These are phyloP conservation scores for Zychaea mexicana DNA, from an alignment of 371 early-diverging fungal genomes.

Conservation along the genomic window DNA sequence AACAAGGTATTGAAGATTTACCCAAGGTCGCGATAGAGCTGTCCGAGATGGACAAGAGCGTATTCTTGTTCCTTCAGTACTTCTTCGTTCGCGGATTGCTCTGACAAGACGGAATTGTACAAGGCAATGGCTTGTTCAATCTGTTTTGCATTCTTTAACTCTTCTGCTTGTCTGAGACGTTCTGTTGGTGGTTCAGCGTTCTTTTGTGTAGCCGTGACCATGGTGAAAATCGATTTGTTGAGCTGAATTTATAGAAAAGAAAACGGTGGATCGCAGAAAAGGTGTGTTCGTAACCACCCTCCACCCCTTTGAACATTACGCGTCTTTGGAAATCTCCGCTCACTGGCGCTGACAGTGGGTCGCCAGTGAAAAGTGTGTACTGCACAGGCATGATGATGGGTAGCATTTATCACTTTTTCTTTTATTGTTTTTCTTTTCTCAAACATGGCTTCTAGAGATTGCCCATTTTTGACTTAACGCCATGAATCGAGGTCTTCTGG, in stretches of 20 bases:
- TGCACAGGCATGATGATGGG: too few species aligned
- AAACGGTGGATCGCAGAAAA: background rate
- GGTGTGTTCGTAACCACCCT: background rate
- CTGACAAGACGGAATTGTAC: slow-evolving; percentile 57
- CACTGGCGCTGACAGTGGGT: too few species aligned
- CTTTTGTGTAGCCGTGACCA: slow-evolving; percentile 12
- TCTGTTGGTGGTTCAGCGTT: slow-evolving; percentile 16
- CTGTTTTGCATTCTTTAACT: slow-evolving; percentile 47
- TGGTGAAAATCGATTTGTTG: background rate
- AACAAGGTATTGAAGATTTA: slow-evolving; percentile 24
- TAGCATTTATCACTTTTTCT: too few species aligned
- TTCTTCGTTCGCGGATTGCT: slow-evolving; percentile 33
- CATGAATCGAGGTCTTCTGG: slow-evolving; percentile 62
- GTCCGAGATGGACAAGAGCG: slow-evolving; percentile 63
- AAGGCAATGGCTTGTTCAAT: slow-evolving; percentile 54
- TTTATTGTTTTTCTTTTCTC: too few species aligned
- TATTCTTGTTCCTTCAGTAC: slow-evolving; percentile 57
- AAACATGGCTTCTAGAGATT: too few species aligned
- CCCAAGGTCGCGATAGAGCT: slow-evolving; percentile 67
- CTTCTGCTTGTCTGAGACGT: slow-evolving; percentile 53
- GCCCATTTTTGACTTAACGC: too few species aligned
- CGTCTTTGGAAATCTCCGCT: too few species aligned
- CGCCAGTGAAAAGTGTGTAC: too few species aligned
- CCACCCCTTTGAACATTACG: background rate
- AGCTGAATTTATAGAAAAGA: background rate